Percentiles rank a stretch among this genome's conserved stretches.
Evolutionary conservation across 169 alveolate species (phyloP).

Genomic region (Eimeria maxima): DNA sequence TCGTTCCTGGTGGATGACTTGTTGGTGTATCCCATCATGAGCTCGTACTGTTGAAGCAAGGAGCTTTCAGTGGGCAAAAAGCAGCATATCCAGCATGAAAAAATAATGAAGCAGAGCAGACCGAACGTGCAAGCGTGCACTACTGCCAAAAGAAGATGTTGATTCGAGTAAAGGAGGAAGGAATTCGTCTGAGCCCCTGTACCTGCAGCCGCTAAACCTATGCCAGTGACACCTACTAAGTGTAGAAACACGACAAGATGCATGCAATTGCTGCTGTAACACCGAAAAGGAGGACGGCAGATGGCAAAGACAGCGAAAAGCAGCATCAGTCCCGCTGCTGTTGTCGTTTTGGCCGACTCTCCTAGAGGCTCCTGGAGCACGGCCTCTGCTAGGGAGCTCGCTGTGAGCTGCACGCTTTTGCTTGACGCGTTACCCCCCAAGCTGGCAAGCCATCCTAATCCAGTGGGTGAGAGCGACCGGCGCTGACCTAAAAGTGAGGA

Average conservation of each 20-base stretch:
- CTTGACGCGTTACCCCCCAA: neutral
- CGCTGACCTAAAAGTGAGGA: conserved; percentile 46
- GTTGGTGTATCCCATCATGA: conserved; percentile 19
- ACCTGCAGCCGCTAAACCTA: conserved; percentile 56
- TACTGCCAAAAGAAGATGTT: conserved; percentile 49
- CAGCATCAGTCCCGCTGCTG: neutral
- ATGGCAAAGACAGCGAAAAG: neutral
- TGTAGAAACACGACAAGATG: conserved; percentile 7
- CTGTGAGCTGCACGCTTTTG: neutral
- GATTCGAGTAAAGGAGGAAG: conserved; percentile 57
- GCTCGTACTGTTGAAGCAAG: conserved; percentile 13
- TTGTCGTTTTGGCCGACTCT: conserved; percentile 25
- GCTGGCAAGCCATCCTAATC: conserved; percentile 52
- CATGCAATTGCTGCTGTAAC: conserved; percentile 46
- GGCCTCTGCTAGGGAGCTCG: conserved; percentile 17
- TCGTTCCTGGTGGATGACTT: neutral
- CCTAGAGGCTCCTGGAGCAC: conserved; percentile 24
- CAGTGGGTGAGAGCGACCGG: neutral
- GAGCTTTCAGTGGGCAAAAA: conserved; percentile 31
- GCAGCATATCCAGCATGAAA: conserved; percentile 14
- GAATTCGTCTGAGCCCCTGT: conserved; percentile 46
- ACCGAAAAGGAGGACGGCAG: conserved; percentile 30
- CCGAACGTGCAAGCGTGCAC: conserved; percentile 2
- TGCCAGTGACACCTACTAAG: conserved; percentile 52
- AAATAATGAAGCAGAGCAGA: neutral